Conservation (phyloP, 257 asterid species). For the Plantago elongata region DNA sequence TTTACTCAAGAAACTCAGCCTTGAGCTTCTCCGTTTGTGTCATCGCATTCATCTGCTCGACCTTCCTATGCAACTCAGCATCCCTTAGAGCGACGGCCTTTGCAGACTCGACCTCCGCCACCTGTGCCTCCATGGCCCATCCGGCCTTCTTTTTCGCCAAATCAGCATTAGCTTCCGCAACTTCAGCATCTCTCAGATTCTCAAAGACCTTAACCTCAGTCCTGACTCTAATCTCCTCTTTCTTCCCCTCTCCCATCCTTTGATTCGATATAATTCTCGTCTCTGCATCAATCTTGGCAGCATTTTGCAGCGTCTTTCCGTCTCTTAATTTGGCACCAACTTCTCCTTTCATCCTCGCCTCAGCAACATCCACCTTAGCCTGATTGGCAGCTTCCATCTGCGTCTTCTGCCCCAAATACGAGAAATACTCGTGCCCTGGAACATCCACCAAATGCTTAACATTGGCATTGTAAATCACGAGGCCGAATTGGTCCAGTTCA, state of each 20-base stretch:
- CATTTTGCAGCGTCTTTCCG: conserved; percentile 54
- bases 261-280: conserved; percentile 55
- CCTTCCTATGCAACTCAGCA: conserved; percentile 58
- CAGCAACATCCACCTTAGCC: conserved; percentile 54
- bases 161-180: conserved; percentile 52
- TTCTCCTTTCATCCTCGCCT: conserved; percentile 71
- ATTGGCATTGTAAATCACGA: conserved; percentile 59
- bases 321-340: conserved; percentile 43
- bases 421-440: conserved; percentile 63
- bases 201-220: conserved; percentile 49
- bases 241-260: conserved; percentile 51
- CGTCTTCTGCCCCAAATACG: conserved; percentile 59
- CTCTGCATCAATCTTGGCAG: conserved; percentile 61
- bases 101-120: conserved; percentile 59
- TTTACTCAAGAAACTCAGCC: conserved; percentile 48
- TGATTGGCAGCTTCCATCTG: conserved; percentile 76
- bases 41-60: conserved; percentile 55
- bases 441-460: conserved; percentile 72
- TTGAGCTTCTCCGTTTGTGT: conserved; percentile 54
- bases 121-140: conserved; percentile 53
- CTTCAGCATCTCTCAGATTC: conserved; percentile 54
- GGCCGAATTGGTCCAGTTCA: conserved; percentile 60
- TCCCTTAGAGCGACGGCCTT: conserved; percentile 61
- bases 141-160: conserved; percentile 61
- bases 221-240: conserved; percentile 46